Evolutionary conservation across 2,329 filamentous ascomycete genomes (phyloP).

Genomic region (Helotiales sp.): DNA sequence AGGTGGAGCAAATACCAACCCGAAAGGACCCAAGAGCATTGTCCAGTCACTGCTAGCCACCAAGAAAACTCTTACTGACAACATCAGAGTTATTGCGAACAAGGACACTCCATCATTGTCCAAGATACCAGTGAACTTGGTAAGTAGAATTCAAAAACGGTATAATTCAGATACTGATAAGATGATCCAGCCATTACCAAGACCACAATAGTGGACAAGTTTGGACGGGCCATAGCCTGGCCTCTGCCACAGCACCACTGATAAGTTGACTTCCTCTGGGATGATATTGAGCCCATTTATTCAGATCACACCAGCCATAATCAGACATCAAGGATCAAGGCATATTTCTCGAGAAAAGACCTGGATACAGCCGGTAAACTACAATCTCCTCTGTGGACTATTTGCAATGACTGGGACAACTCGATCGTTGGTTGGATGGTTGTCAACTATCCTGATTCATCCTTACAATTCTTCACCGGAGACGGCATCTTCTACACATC

Average conservation of each 20-base stretch:
- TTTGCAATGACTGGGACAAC: slow-evolving; percentile 31
- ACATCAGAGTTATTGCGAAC: neutral
- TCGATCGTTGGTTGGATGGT: slow-evolving; percentile 42
- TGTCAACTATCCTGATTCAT: slow-evolving; percentile 42
- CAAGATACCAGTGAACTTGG: slow-evolving; percentile 33
- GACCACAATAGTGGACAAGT: slow-evolving; percentile 51
- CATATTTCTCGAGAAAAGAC: slow-evolving; percentile 33
- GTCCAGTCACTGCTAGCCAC: neutral
- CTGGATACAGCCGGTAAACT: slow-evolving; percentile 1
- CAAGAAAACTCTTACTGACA: neutral
- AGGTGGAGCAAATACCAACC: neutral
- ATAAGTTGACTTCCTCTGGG: neutral
- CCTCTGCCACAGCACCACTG: slow-evolving; percentile 30
- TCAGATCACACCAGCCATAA: slow-evolving; percentile 45
- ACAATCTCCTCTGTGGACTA: slow-evolving; percentile 16
- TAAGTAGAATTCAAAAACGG: neutral
- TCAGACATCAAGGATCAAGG: slow-evolving; percentile 40
- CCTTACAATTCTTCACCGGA: slow-evolving; percentile 42
- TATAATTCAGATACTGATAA: neutral
- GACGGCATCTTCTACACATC: slow-evolving; percentile 42
- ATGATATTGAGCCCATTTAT: slow-evolving; percentile 36
- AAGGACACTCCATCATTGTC: neutral
- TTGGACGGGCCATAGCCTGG: slow-evolving; percentile 39
- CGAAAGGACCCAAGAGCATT: neutral
- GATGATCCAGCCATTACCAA: slow-evolving; percentile 38